Percentiles rank a stretch among this genome's conserved stretches.
These are phyloP conservation scores for Clitocybe nebularis DNA, from an alignment of 1,284 basidiomycete species.

Conservation along the genomic window DNA sequence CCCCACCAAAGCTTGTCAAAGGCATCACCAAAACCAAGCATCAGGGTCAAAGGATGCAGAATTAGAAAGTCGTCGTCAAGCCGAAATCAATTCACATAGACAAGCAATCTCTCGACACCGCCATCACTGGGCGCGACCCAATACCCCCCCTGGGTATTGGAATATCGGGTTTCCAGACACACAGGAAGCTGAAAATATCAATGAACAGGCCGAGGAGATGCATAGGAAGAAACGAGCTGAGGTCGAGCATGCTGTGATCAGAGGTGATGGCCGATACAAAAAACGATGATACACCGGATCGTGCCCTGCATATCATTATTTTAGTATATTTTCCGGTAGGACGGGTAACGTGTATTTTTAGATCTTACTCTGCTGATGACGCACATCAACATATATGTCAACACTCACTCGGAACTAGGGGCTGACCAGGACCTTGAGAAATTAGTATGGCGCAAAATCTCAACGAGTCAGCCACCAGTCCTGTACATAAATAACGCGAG, in stretches of 20 bases:
- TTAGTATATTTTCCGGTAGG: no score
- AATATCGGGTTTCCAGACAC: slow-evolving; percentile 86
- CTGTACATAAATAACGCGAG: no score
- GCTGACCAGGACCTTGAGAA: no score
- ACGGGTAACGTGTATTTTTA: no score
- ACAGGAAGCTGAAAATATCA: slow-evolving; percentile 73
- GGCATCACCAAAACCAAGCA: slow-evolving; percentile 13
- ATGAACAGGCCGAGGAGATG: slow-evolving; percentile 66
- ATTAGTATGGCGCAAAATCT: no score
- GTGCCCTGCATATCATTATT: no score
- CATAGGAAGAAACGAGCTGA: slow-evolving; percentile 57
- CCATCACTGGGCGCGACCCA: slow-evolving; percentile 62
- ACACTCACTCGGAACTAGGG: no score
- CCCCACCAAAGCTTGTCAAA: slow-evolving; percentile 24
- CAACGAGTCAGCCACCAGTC: no score
- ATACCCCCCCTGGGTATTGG: slow-evolving; percentile 86
- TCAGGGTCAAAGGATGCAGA: slow-evolving; percentile 16
- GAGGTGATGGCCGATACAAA: slow-evolving; percentile 36
- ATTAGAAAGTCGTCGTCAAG: slow-evolving; percentile 20
- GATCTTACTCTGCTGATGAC: no score
- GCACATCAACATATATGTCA: no score
- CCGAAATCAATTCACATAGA: slow-evolving; percentile 54
- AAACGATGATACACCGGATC: slow-evolving; percentile 10
- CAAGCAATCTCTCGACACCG: slow-evolving; percentile 79
- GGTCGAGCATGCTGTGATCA: slow-evolving; percentile 58